Evolutionary conservation across 1,284 basidiomycete genomes (phyloP).

Genomic region (Ganoderma boninense): DNA sequence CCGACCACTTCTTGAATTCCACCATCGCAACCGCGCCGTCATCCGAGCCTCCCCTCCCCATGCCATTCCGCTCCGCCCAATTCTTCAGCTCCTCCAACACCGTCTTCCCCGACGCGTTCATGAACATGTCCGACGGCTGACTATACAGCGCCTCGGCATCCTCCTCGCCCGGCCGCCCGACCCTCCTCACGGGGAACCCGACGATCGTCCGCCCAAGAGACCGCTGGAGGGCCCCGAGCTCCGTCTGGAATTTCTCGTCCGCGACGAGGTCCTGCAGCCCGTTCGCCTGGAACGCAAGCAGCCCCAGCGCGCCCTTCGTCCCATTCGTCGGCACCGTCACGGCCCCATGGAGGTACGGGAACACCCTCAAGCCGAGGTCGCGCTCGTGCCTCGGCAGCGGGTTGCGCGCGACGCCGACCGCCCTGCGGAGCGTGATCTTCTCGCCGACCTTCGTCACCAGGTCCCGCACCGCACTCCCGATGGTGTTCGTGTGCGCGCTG

Average conservation of each 20-base stretch:
- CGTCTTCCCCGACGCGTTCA: conserved; percentile 57
- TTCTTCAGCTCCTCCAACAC: conserved; percentile 69
- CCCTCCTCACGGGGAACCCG: conserved; percentile 81
- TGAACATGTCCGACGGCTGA: conserved; percentile 85
- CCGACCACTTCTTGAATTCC: conserved; percentile 73
- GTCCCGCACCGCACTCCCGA: conserved; percentile 81
- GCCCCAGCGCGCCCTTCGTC: conserved; percentile 59
- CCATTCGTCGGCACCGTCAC: conserved; percentile 36
- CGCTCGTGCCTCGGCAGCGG: conserved; percentile 54
- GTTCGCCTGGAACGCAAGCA: conserved; percentile 65
- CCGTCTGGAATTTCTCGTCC: conserved; percentile 54
- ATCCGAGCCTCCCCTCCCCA: conserved; percentile 46
- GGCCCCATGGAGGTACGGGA: conserved; percentile 83
- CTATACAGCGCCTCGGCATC: conserved; percentile 77
- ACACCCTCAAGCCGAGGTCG: conserved; percentile 66
- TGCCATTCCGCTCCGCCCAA: conserved; percentile 72
- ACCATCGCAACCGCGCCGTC: conserved; percentile 53
- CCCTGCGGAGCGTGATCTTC: conserved; percentile 85
- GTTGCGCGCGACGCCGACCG: conserved; percentile 70
- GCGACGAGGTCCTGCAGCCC: conserved; percentile 53
- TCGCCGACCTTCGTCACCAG: conserved; percentile 90
- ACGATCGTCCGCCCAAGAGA: conserved; percentile 87
- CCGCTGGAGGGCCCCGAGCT: conserved; percentile 76
- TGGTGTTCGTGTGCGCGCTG: conserved; percentile 50
- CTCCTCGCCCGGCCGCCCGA: conserved; percentile 50